Evolutionary conservation across 495 filamentous ascomycete genomes (phyloP), one percentile per base, ranked within the genome.

Genomic region (Daldinia decipiens): DNA sequence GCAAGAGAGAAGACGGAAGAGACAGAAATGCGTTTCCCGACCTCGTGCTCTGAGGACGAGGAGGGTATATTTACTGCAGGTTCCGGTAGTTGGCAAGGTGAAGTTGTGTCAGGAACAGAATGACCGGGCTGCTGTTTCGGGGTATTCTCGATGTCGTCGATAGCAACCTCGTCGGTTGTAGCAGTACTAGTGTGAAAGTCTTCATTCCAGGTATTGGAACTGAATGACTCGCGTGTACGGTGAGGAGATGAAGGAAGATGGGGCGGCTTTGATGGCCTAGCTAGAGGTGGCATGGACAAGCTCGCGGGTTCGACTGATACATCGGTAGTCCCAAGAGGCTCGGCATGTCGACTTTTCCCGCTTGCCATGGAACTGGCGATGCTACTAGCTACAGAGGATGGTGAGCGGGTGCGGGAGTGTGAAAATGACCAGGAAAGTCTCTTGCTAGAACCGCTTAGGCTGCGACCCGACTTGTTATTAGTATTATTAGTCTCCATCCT

Each of bases 1-100:
- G 86, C 84, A 1, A 90, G 70, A 32, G 89, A 91, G 70, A 89
- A 89, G 43, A 91, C 74, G 9, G 90, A 91, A 12, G 88, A 88
- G 59, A 88, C 83, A 53, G 88, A 90, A 76, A 90, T 81, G 29
- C 90, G 86, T 71, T 90, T 89, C 19, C 81, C 84, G 38, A 85
- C 84, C n/a, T 79, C 79, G 12, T 71, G 62, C 31, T 82, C 78
- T 12, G 74, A 80, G 59, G 68, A 69, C 12, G 80, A 78, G 3
- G 80, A 79, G n/a, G 77, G 79, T 34, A 79, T 79, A 52, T 79
- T 79, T 21, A 85, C 65, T 29, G 79, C 80, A 26, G 84, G 72
- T 40, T 89, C 87, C 15, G 81, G 81, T 5, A 85, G 71, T 38
- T 69, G 72, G 67, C 69, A 73, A 60, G 73, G 55, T 17, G 78